Base-by-base conservation (phyloP, 305 asterid species). In the Rubia tinctorum region DNA sequence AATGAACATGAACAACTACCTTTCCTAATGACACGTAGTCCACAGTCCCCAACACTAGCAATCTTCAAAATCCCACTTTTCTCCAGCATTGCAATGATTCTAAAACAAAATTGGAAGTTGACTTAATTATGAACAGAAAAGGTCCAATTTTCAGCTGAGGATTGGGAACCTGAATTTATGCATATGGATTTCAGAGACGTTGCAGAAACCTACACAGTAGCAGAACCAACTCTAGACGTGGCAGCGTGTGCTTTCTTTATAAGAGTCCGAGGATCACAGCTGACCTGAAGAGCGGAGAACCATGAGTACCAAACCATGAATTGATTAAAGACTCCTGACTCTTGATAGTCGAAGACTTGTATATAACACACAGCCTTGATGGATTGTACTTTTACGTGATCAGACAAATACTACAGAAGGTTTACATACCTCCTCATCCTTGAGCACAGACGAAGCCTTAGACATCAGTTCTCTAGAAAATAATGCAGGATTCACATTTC, bases 11-110 rank as follows among this genome's bases (percentile, higher is more conserved):
- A 34, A 10, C 25, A 13, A 18, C n/a, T 67, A 88, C 98, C 97
- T 84, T 80, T 87, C 75, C 98, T 92, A 73, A 90, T 72, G 55
- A 90, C 77, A 83, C 86, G 82, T 65, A 90, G 76, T 47, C 98
- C 98, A 75, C 96, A 92, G 80, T 92, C 98, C 71, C 98, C 98
- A 22, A 92, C 96, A 79, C 67, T 90, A 15, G 93, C 97, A 69
- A 90, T 81, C 88, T 85, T 90, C 77, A 92, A 45, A 70, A 77
- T 81, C 78, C 98, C 98, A 30, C 79, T 92, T 68, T 76, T 85
- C 76, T 92, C 90, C 75, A 92, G 76, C 96, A 90, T 87, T 34
- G 98, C 92, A 66, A 92, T 87, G 79, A 89, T 85, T 80, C 98
- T 91, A 78, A 75, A 34, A 72, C 71, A 83, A 15, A 73, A 64